Evolutionary conservation across 1,284 basidiomycete species (phyloP).

Genomic region (Tilletiopsis washingtonensis): DNA sequence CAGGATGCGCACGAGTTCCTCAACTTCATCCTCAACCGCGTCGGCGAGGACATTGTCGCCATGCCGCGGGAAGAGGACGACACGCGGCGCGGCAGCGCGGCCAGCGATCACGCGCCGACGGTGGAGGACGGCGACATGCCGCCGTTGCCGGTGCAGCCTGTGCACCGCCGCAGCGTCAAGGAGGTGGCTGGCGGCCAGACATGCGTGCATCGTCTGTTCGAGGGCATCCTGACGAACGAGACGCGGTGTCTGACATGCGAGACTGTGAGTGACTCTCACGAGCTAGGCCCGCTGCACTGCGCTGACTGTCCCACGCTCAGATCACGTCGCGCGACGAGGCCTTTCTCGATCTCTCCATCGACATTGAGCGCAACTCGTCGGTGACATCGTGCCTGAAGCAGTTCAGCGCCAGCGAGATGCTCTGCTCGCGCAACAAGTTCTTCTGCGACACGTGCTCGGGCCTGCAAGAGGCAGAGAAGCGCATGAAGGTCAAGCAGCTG

Average conservation of each 20-base stretch:
- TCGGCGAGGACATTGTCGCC: conserved; percentile 83
- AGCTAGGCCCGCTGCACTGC: not conserved
- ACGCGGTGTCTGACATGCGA: conserved; percentile 95
- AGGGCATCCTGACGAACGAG: conserved; percentile 88
- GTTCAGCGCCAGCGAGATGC: conserved; percentile 96
- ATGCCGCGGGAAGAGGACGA: conserved; percentile 3
- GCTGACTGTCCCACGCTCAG: conserved; percentile 49
- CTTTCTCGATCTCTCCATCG: conserved; percentile 93
- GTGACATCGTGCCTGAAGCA: conserved; percentile 89
- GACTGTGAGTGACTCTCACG: conserved; percentile 14
- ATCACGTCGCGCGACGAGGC: conserved; percentile 92
- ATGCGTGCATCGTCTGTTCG: conserved; percentile 83
- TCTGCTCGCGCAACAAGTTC: conserved; percentile 95
- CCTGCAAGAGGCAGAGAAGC: conserved; percentile 92
- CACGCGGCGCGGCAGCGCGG: conserved; percentile 1
- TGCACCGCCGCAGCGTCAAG: conserved; percentile 32
- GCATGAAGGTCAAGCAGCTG: conserved; percentile 95
- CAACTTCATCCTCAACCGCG: conserved; percentile 56
- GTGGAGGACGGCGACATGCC: not conserved
- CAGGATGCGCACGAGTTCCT: not conserved
- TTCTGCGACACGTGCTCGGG: conserved; percentile 96
- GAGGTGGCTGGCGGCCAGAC: conserved; percentile 55
- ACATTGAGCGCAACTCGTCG: conserved; percentile 94
- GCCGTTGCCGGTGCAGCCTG: conserved; percentile 43
- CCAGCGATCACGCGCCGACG: too few species aligned